Conservation (phyloP, 179 eudicot species). For the Spinacia oleracea region DNA sequence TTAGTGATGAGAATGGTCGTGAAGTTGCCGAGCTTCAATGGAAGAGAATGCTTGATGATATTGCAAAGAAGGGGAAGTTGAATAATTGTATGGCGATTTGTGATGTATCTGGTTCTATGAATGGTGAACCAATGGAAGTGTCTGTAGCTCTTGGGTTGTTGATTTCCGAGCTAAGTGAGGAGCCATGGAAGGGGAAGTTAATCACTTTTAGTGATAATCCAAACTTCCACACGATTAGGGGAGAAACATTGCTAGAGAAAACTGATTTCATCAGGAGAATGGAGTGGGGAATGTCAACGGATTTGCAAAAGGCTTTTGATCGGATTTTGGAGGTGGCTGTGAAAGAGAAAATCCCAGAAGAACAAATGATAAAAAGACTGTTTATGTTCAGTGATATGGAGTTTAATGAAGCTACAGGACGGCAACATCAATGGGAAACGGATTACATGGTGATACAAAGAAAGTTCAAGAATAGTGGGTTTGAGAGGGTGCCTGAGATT, state of each 20-base stretch:
- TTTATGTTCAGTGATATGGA: slow-evolving; percentile 69
- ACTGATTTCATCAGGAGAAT: slow-evolving; percentile 32
- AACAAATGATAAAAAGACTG: slow-evolving; percentile 52
- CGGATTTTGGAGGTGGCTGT: slow-evolving; percentile 42
- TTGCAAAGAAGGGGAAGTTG: slow-evolving; percentile 39
- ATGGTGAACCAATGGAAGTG: slow-evolving; percentile 51
- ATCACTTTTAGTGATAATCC: slow-evolving; percentile 54
- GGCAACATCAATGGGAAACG: slow-evolving; percentile 38
- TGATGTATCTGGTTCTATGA: slow-evolving; percentile 58
- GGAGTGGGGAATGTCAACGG: slow-evolving; percentile 42
- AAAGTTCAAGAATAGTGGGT: slow-evolving; percentile 45
- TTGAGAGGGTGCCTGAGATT: slow-evolving; percentile 44
- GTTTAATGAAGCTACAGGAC: slow-evolving; percentile 38
- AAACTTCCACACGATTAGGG: slow-evolving; percentile 39
- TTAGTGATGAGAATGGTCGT: slow-evolving; percentile 20
- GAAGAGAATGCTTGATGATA: slow-evolving; percentile 61
- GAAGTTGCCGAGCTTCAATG: slow-evolving; percentile 59
- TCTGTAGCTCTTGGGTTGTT: slow-evolving; percentile 48
- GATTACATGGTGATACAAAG: slow-evolving; percentile 44
- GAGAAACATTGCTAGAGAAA: slow-evolving; percentile 35
- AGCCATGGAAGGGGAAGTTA: slow-evolving; percentile 61
- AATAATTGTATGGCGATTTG: slow-evolving; percentile 45
- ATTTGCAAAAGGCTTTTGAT: slow-evolving; percentile 59
- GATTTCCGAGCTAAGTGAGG: slow-evolving; percentile 48
- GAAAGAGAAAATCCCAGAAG: slow-evolving; percentile 31